Evolutionary conservation across 2,329 filamentous ascomycete genomes (phyloP).

Genomic region (Myriangium duriaei): DNA sequence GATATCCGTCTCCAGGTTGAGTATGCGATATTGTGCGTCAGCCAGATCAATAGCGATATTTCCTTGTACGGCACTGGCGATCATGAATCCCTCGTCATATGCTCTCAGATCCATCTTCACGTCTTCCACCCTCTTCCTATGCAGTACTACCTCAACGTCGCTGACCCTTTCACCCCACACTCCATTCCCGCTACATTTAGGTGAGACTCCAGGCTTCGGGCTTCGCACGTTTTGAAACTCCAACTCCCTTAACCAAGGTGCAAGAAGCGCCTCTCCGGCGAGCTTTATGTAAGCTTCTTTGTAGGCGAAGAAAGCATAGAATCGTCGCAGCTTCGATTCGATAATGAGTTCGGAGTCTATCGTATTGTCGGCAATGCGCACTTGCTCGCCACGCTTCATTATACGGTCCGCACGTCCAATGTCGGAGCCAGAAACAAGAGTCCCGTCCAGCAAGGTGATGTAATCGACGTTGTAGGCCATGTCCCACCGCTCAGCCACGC

Average conservation of each 20-base stretch:
- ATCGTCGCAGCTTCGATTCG: constrained; percentile 53
- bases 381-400: constrained; percentile 25
- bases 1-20: constrained; percentile 1
- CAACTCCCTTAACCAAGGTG: constrained; percentile 56
- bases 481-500: constrained; percentile 45
- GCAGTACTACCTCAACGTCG: constrained; percentile 39
- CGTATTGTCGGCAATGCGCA: constrained; percentile 22
- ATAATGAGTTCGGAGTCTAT: constrained; percentile 36
- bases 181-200: constrained; percentile 32
- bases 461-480: constrained; percentile 44
- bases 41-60: constrained; percentile 13
- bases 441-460: constrained; percentile 34
- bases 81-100: constrained; percentile 46
- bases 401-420: constrained; percentile 34
- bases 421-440: constrained; percentile 25
- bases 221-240: constrained; percentile 55
- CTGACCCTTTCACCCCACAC: constrained; percentile 35
- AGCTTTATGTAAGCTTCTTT: constrained; percentile 76
- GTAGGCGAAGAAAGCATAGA: constrained; percentile 69
- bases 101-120: constrained; percentile 46
- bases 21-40: constrained; percentile 4
- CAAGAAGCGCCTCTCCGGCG: constrained; percentile 64
- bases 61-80: constrained; percentile 41
- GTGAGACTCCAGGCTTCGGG: constrained; percentile 33
- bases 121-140: constrained; percentile 35